These are phyloP conservation scores for Curvularia verruculosa DNA, from an alignment of 2,329 filamentous ascomycete genomes.

Conservation along the genomic window DNA sequence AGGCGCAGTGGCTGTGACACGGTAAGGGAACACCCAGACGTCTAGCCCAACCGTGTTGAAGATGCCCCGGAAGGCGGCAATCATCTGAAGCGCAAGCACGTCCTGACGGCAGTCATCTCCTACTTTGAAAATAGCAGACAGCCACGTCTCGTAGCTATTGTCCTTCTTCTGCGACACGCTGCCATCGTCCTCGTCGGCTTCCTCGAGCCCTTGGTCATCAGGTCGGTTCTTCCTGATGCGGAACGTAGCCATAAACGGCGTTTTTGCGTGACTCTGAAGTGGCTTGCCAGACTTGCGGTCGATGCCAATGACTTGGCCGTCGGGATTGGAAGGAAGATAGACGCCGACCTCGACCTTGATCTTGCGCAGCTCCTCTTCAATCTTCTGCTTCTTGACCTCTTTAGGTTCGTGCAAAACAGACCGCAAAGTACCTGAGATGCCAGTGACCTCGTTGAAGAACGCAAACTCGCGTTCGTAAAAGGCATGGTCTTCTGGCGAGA, in stretches of 20 bases:
- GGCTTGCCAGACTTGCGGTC: slow-evolving; percentile 98
- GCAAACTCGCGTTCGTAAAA: slow-evolving; percentile 95
- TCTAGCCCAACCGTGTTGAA: slow-evolving; percentile 95
- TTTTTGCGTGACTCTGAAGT: slow-evolving; percentile 96
- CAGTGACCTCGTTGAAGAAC: slow-evolving; percentile 98
- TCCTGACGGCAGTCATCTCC: slow-evolving; percentile 98
- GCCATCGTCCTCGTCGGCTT: slow-evolving; percentile 44
- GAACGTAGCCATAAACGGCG: slow-evolving; percentile 99
- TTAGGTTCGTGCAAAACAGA: slow-evolving; percentile 91
- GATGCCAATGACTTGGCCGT: slow-evolving; percentile 96
- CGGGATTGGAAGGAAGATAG: slow-evolving; percentile 95
- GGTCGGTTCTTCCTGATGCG: slow-evolving; percentile 82
- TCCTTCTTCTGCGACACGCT: slow-evolving; percentile 37
- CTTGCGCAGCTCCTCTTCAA: slow-evolving; percentile 96
- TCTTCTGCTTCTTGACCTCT: slow-evolving; percentile 98
- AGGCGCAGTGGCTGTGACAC: slow-evolving; percentile 94
- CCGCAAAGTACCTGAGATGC: slow-evolving; percentile 92
- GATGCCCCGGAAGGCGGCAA: slow-evolving; percentile 94
- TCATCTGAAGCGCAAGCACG: slow-evolving; percentile 95
- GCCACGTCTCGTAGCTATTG: slow-evolving; percentile 90
- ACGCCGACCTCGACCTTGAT: slow-evolving; percentile 97
- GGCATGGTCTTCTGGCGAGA: slow-evolving; percentile 74
- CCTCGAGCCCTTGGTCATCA: slow-evolving; percentile 34
- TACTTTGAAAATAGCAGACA: slow-evolving; percentile 99
- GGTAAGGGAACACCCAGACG: slow-evolving; percentile 95